phyloP scores from a whole-genome alignment of 805 yeast genomes.

The Maudiozyma serrabonitensis region DNA sequence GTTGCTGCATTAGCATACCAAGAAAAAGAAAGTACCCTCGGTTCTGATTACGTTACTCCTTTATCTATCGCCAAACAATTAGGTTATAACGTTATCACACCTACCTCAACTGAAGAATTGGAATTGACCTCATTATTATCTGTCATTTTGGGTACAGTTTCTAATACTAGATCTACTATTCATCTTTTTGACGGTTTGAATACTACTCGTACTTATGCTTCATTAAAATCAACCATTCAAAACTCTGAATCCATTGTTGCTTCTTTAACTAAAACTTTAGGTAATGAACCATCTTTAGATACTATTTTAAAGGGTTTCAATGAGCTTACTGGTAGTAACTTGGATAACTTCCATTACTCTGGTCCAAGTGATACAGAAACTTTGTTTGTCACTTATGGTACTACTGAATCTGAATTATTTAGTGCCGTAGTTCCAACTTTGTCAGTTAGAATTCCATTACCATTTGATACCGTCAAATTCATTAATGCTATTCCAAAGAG shows the following conservation, averaged over 20 bases:
- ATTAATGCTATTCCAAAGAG: slow-evolving; percentile 47
- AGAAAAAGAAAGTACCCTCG: slow-evolving; percentile 39
- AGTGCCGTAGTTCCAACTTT: slow-evolving; percentile 48
- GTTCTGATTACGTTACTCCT: slow-evolving; percentile 55
- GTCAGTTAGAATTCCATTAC: slow-evolving; percentile 67
- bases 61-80: slow-evolving; percentile 52
- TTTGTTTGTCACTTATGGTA: slow-evolving; percentile 76
- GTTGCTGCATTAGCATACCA: slow-evolving; percentile 73
- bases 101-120: slow-evolving; percentile 51
- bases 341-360: slow-evolving; percentile 38
- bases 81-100: slow-evolving; percentile 59
- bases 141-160: slow-evolving; percentile 45
- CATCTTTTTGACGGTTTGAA: slow-evolving; percentile 77
- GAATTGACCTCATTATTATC: slow-evolving; percentile 61
- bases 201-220: slow-evolving; percentile 16
- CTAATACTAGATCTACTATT: slow-evolving; percentile 37
- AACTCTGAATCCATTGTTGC: slow-evolving; percentile 7
- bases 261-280: slow-evolving; percentile 7
- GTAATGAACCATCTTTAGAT: slow-evolving; percentile 15
- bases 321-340: slow-evolving; percentile 15
- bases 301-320: slow-evolving; percentile 22
- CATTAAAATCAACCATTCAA: slow-evolving; percentile 9
- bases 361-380: slow-evolving; percentile 47
- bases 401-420: slow-evolving; percentile 52
- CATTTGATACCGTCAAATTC: slow-evolving; percentile 61